Percentiles rank a stretch among this genome's conserved stretches.
Evolutionary conservation across 106 monocot genomes (phyloP).

Genomic region (Posidonia australis): DNA sequence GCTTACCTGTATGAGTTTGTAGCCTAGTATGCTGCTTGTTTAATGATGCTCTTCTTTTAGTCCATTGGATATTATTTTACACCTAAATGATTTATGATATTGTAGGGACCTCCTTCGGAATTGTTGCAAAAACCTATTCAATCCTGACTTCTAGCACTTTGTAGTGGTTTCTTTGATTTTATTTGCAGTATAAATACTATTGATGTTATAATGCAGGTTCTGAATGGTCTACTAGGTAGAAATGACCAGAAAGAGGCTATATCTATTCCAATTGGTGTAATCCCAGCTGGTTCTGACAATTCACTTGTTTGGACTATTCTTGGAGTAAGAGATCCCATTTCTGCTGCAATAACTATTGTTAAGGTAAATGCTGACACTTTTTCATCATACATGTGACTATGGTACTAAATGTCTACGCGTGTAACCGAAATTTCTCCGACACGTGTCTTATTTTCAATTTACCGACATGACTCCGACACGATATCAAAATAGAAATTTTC

Average conservation of each 20-base stretch:
- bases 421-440: too few relatives aligned
- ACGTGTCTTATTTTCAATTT: too few relatives aligned
- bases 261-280: slow-evolving; percentile 94
- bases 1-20: too few relatives aligned
- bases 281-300: slow-evolving; percentile 98
- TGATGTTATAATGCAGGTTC: slow-evolving; percentile 43
- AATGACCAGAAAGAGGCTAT: slow-evolving; percentile 80
- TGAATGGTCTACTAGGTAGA: slow-evolving; percentile 87
- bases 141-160: background rate
- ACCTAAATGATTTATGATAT: too few relatives aligned
- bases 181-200: background rate
- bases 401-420: too few relatives aligned
- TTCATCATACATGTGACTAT: background rate
- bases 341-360: slow-evolving; percentile 75
- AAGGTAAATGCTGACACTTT: slow-evolving; percentile 33
- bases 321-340: slow-evolving; percentile 82
- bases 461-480: too few relatives aligned
- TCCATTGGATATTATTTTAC: too few relatives aligned
- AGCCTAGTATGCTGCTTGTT: too few relatives aligned
- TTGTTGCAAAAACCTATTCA: too few relatives aligned
- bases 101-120: too few relatives aligned
- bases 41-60: too few relatives aligned
- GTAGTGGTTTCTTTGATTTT: background rate
- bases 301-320: slow-evolving; percentile 94
- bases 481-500: too few relatives aligned